Evolutionary conservation across 106 monocot genomes (phyloP).

Genomic region (Cymbidium sinense): DNA sequence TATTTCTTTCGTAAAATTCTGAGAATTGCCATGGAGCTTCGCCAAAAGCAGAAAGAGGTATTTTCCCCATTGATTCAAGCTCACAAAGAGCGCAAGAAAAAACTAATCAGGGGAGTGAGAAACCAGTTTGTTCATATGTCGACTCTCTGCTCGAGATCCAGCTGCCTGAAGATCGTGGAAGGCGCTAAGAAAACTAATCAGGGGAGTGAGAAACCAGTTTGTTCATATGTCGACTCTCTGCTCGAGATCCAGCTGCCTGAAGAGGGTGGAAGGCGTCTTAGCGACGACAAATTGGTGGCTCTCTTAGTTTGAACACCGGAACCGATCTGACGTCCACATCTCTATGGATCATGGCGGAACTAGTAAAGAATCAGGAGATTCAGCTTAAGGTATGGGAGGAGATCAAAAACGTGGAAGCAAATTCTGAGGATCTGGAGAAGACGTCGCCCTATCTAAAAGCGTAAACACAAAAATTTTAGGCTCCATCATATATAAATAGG

Average conservation of each 20-base stretch:
- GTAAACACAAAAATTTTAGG: no score
- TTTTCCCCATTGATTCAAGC: background rate
- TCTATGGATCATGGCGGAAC: constrained; percentile 47
- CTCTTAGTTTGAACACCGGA: constrained; percentile 43
- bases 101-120: background rate
- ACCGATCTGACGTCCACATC: constrained; percentile 35
- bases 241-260: constrained; percentile 25
- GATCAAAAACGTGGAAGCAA: constrained; percentile 2
- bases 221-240: constrained; percentile 32
- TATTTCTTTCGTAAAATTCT: background rate
- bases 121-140: constrained; percentile 20
- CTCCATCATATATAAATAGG: no score
- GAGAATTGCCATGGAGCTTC: background rate
- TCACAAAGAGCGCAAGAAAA: background rate
- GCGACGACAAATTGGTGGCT: constrained; percentile 25
- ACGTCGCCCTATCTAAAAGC: constrained; percentile 16
- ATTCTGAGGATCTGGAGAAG: constrained; percentile 10
- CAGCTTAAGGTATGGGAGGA: constrained; percentile 24
- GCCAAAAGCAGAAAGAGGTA: constrained; percentile 10
- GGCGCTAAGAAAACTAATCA: background rate
- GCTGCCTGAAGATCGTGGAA: constrained; percentile 25
- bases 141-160: constrained; percentile 29
- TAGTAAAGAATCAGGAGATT: constrained; percentile 20
- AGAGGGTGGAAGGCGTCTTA: constrained; percentile 17
- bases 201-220: constrained; percentile 1